Evolutionary conservation across 2,329 filamentous ascomycete species (phyloP), one percentile per base, ranked within the genome.

Genomic region (Scytalidium sp.): DNA sequence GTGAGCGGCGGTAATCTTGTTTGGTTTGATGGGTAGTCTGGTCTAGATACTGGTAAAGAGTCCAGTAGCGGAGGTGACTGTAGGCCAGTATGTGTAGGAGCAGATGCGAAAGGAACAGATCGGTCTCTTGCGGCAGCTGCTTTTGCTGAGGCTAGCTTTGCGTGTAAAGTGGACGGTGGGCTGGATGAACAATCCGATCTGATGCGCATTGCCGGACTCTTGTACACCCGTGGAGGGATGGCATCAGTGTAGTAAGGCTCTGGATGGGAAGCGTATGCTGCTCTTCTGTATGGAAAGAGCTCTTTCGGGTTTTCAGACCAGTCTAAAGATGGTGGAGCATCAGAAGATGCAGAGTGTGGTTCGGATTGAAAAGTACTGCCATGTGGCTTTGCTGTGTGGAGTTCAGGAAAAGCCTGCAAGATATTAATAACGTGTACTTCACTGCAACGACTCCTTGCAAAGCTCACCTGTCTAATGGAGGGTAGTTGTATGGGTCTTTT

Each of bases 1-100:
- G 53, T 50, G 11, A 60, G 43, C 3, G 54, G 22, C 41, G 57
- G 55, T 23, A 61, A 47, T 44, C 54, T 59, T 2, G 57, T 57
- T n/a, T 59, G 40, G 8, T 47, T 56, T 32, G 54, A 56, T 36
- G 53, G 44, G 45, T 50, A 57, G 9, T 56, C 51, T 41, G 49
- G 41, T 47, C 50, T 22, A 21, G 21, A 32, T 13, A 27, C 5
- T 11, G 19, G 32, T 45, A 52, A 43, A 8, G 51, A 6, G 27
- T 54, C 52, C 13, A 27, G 25, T 41, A 50, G 50, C 15, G 41
- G 29, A 15, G 47, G 45, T 46, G 42, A 49, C 23, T 51, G 44
- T 17, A 51, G 50, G 50, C 41, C 23, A 3, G 50, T 43, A 1
- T 45, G 25, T 17, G 50, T 43, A 19, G 46, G 32, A n/a, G 47